Conservation (phyloP, 164 flowering plant genomes). For the Saururus chinensis region DNA sequence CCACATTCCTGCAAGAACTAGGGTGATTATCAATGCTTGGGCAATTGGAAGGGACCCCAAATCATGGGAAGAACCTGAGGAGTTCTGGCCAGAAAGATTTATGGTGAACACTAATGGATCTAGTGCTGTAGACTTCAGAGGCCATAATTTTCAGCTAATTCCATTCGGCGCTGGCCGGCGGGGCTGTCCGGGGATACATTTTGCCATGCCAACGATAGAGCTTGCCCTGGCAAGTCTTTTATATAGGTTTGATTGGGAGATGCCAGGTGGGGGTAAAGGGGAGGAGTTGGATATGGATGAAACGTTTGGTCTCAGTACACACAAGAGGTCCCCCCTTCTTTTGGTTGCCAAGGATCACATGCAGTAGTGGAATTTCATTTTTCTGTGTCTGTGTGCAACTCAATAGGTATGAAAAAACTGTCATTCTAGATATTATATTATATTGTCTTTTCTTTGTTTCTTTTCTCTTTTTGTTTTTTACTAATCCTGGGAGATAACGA, state of each 20-base stretch:
- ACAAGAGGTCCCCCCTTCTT: conserved; percentile 14
- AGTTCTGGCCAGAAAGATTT: conserved; percentile 9
- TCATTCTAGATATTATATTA: not conserved
- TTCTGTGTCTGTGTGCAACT: too few species aligned
- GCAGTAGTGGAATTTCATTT: too few species aligned
- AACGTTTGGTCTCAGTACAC: conserved; percentile 60
- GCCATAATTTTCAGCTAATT: conserved; percentile 4
- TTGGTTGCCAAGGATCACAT: not conserved
- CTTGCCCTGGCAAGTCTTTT: conserved; percentile 36
- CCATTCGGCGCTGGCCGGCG: conserved; percentile 10
- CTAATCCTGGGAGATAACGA: too few species aligned
- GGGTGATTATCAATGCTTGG: conserved; percentile 11
- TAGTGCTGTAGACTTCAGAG: conserved; percentile 1
- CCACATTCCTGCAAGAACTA: conserved; percentile 7
- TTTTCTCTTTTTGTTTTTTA: too few species aligned
- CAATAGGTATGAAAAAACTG: too few species aligned
- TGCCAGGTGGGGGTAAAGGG: conserved; percentile 58
- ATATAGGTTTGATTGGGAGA: conserved; percentile 16
- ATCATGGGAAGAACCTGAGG: conserved; percentile 5
- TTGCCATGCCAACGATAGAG: not conserved
- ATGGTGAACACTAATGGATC: not conserved
- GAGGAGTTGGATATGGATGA: conserved; percentile 62
- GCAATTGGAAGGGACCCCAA: conserved; percentile 10
- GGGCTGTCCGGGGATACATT: conserved; percentile 7
- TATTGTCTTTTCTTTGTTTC: not conserved